Evolutionary conservation across 2,329 filamentous ascomycete species (phyloP).

Genomic region (Didymella sp.): DNA sequence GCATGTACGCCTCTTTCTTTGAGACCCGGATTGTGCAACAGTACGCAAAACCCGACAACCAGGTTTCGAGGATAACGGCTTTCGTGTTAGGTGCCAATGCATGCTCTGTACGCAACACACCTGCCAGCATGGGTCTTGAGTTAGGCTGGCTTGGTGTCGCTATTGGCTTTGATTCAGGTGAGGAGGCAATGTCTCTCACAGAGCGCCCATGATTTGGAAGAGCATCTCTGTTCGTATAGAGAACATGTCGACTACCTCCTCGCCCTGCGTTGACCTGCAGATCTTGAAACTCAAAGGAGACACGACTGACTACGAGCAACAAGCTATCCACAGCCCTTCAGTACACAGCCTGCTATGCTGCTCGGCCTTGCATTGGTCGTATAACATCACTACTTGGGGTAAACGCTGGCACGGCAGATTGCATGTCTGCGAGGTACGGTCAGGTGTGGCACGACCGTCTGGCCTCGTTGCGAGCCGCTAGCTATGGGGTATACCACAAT

Average conservation of each 20-base stretch:
- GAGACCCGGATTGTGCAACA: conserved; percentile 37
- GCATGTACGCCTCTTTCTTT: conserved; percentile 38
- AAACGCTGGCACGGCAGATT: conserved; percentile 14
- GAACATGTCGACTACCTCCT: neutral
- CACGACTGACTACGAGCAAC: conserved; percentile 25
- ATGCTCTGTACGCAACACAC: conserved; percentile 32
- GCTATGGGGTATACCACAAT: neutral
- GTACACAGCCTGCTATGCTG: conserved; percentile 26
- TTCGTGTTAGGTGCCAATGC: conserved; percentile 43
- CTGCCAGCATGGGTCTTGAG: conserved; percentile 13
- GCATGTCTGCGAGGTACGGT: conserved; percentile 8
- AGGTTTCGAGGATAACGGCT: conserved; percentile 41
- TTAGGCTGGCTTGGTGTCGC: conserved; percentile 12
- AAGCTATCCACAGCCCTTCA: conserved; percentile 7
- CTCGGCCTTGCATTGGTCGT: conserved; percentile 23
- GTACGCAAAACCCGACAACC: conserved; percentile 42
- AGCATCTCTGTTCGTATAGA: neutral
- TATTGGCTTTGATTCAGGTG: conserved; percentile 23
- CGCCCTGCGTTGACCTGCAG: conserved; percentile 27
- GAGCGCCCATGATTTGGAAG: conserved; percentile 9
- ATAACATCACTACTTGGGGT: conserved; percentile 13
- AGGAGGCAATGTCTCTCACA: conserved; percentile 13
- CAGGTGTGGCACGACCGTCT: conserved; percentile 1
- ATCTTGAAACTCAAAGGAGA: conserved; percentile 29
- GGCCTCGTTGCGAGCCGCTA: neutral